Conservation (phyloP, 352 stramenopile species). For the Phytophthora cactorum region DNA sequence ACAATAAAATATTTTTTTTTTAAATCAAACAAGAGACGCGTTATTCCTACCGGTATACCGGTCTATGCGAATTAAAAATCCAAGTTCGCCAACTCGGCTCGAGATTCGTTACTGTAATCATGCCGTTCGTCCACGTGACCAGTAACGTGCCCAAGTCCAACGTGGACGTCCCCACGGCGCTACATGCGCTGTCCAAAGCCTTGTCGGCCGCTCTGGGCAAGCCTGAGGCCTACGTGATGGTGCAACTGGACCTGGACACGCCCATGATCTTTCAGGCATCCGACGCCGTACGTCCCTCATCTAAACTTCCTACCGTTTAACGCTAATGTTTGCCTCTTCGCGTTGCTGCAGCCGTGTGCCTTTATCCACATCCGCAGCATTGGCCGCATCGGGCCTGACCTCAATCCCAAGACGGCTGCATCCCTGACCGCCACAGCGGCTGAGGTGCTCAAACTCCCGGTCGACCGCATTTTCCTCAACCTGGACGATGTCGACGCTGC, state of each 20-base stretch:
- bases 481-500: slow-evolving; percentile 36
- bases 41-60: not conserved
- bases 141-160: slow-evolving; percentile 47
- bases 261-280: slow-evolving; percentile 42
- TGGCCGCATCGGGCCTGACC: slow-evolving; percentile 39
- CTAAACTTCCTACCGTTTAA: not conserved
- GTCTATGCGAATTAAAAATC: not conserved
- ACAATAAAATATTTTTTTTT: no score
- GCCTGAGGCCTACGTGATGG: slow-evolving; percentile 48
- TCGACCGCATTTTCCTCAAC: slow-evolving; percentile 48
- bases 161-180: slow-evolving; percentile 35
- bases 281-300: slow-evolving; percentile 28
- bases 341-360: slow-evolving; percentile 39
- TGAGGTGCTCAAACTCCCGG: slow-evolving; percentile 29
- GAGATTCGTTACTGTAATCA: not conserved
- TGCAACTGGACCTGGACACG: slow-evolving; percentile 45
- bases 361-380: slow-evolving; percentile 48
- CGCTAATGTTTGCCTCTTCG: not conserved
- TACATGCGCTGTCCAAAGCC: slow-evolving; percentile 49
- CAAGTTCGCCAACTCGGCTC: no score
- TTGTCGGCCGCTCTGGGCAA: slow-evolving; percentile 40
- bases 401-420: slow-evolving; percentile 39
- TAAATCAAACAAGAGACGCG: no score
- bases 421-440: slow-evolving; percentile 31
- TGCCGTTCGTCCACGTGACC: slow-evolving; percentile 52